A percentile compares a stretch with the other conserved stretches of the same genome.
phyloP scores from a whole-genome alignment of 441 rosid genomes.

The Gossypium schwendimanii region DNA sequence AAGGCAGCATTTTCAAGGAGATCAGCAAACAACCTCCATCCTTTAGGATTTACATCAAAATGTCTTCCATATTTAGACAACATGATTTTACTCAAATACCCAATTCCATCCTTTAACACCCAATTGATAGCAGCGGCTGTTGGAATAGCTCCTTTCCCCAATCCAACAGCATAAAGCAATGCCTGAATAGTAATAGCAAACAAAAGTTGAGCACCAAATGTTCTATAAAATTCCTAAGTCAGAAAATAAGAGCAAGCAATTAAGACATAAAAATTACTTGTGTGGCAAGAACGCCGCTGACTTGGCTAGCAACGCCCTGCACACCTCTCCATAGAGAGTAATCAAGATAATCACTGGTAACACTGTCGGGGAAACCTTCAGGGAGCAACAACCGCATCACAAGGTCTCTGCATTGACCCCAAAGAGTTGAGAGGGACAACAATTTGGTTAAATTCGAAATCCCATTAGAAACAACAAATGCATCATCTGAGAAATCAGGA shows the following conservation, averaged over 20 bases:
- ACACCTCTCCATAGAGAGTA: constrained; percentile 94
- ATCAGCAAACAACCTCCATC: constrained; percentile 96
- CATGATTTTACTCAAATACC: constrained; percentile 84
- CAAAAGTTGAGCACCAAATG: constrained; percentile 2
- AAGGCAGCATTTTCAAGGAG: constrained; percentile 84
- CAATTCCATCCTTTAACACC: constrained; percentile 96
- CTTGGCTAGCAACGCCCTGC: constrained; percentile 88
- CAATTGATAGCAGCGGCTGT: constrained; percentile 93
- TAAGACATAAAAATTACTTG: constrained; percentile 43
- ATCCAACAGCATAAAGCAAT: constrained; percentile 90
- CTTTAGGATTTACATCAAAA: constrained; percentile 91
- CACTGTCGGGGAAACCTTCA: constrained; percentile 77
- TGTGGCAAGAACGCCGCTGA: constrained; percentile 88
- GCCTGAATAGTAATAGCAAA: constrained; percentile 37
- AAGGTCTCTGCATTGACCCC: constrained; percentile 41
- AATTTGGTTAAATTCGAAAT: constrained; percentile 18
- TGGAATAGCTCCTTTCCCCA: constrained; percentile 96
- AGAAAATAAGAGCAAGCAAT: neutral
- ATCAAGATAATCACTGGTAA: constrained; percentile 76
- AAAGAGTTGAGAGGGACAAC: constrained; percentile 27
- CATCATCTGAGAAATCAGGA: constrained; percentile 46
- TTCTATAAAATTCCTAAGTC: constrained; percentile 14
- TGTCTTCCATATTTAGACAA: constrained; percentile 89
- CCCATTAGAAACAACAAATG: constrained; percentile 32
- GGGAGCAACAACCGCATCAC: constrained; percentile 63